Base-by-base conservation (phyloP, 495 filamentous ascomycete genomes). In the Trichoderma virens region DNA sequence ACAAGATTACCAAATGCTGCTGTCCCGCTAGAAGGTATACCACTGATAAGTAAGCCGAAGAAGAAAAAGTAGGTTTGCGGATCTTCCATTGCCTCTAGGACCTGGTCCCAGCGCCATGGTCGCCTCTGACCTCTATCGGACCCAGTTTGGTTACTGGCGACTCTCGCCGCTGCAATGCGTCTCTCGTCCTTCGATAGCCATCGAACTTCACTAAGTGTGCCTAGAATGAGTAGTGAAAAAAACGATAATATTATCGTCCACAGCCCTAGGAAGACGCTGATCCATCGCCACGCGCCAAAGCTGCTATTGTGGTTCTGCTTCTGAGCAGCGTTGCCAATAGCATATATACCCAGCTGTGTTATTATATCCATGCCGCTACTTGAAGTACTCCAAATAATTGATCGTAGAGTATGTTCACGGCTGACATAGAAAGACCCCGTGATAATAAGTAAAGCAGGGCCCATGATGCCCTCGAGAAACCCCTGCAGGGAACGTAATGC, bases 21-120 rank as follows among this genome's bases (percentile, higher is more conserved):
- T 25, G 78, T 71, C 0, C 75, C 77, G 16, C 79, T 77, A 51
- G 73, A 78, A 0, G 79, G 79, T 25, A 80, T 74, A n/a, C 70
- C 74, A 41, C 72, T 77, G 0, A 78, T 66, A 61, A 82, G 71
- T 0, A 73, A 75, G 4, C 74, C 64, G 7, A 80, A 64, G 28
- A 72, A 70, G 3, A 79, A 64, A 14, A 80, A 18, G 16, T 34
- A 62, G 6, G 31, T 35, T 39, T 66, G 67, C 27, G 70, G 70
- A 47, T 74, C 72, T 30, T 54, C 45, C 11, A 73, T 64, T 18
- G 72, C 67, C 43, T 73, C 68, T 32, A n/a, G 59, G 14, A 66
- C 72, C 39, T 75, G 73, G 25, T 64, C 67, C 70, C 70, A 74
- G 31, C 68, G 69, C 64, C 68, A 72, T 31, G 70, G 63, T 51